Base-by-base conservation (phyloP, 2,329 filamentous ascomycete species). In the Teratosphaeria epicoccoides region DNA sequence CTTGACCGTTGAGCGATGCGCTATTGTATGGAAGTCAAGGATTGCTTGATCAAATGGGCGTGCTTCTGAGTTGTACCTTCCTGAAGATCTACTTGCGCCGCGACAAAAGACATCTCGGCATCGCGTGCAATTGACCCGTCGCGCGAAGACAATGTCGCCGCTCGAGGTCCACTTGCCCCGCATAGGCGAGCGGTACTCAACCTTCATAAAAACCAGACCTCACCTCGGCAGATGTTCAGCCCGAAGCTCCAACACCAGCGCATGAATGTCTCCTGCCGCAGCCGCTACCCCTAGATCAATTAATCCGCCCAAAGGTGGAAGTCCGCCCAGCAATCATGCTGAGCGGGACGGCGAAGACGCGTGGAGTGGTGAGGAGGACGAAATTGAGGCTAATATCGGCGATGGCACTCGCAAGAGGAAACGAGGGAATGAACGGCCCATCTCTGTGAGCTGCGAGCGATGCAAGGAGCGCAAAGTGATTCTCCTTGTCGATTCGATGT, bases 381-480 rank as follows among this genome's bases (percentile, higher is more conserved):
- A 65, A 24, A 67, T 63, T 14, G 68, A 63, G 17, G 66, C 63
- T 24, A 66, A 60, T 47, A 65, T 66, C 52, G 61, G 59, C 51
- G 71, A 59, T 24, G 55, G 60, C 23, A 63, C 59, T 29, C 66
- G 70, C 47, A 78, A 78, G 64, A 73, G 75, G 55, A 76, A 75
- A 64, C 67, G 76, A 25, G 59, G 60, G 56, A 57, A 60, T 47
- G 49, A 51, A 26, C 57, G 59, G 52, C 73, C 73, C 43, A 69
- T 77, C 64, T 72, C 70, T 47, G 77, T 79, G 28, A 77, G 74
- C 61, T 80, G 87, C 64, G 87, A 90, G 70, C 76, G 86, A 49
- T 88, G 86, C 73, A 89, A 90, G 70, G 82, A 86, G 68, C 76
- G 87, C 72, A 91, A 90, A 76, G 85, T 88, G 49, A 70, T 54